These are phyloP conservation scores for Rhynchosporium secalis DNA, from an alignment of 2,329 filamentous ascomycete genomes.

Conservation along the genomic window DNA sequence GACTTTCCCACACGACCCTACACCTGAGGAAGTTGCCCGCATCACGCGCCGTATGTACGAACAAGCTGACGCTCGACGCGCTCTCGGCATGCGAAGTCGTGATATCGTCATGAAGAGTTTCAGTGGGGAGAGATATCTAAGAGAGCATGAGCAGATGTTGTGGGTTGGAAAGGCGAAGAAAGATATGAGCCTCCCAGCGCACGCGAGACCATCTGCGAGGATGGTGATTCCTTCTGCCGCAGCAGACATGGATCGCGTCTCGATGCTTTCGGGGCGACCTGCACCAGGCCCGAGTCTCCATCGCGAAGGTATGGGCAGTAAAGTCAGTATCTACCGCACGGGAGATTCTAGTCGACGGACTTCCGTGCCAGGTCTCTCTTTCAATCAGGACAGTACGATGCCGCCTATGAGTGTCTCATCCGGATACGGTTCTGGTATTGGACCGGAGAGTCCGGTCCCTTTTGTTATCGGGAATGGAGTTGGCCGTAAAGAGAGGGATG, in stretches of 20 bases:
- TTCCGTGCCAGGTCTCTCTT: background rate
- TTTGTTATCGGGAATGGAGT: background rate
- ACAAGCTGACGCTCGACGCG: constrained; percentile 53
- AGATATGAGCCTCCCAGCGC: constrained; percentile 11
- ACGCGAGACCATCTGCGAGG: background rate
- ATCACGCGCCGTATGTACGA: constrained; percentile 59
- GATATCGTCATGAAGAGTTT: constrained; percentile 60
- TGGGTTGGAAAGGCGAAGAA: constrained; percentile 39
- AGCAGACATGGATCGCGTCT: background rate
- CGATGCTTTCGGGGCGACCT: background rate
- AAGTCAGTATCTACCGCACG: constrained; percentile 1
- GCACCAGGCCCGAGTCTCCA: background rate
- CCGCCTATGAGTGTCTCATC: background rate
- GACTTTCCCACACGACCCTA: constrained; percentile 42
- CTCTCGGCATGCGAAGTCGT: constrained; percentile 58
- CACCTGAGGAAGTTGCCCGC: constrained; percentile 49
- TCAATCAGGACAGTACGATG: constrained; percentile 1
- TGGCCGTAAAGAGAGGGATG: too few species aligned
- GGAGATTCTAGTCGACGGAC: background rate
- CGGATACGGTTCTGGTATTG: constrained; percentile 1
- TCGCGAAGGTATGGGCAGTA: background rate
- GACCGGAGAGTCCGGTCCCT: background rate
- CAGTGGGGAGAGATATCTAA: constrained; percentile 57
- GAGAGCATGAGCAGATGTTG: constrained; percentile 63
- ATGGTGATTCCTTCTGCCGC: background rate